Evolutionary conservation across 1,139 yeast species (phyloP).

Genomic region (Scheffersomyces cryptocercus): DNA sequence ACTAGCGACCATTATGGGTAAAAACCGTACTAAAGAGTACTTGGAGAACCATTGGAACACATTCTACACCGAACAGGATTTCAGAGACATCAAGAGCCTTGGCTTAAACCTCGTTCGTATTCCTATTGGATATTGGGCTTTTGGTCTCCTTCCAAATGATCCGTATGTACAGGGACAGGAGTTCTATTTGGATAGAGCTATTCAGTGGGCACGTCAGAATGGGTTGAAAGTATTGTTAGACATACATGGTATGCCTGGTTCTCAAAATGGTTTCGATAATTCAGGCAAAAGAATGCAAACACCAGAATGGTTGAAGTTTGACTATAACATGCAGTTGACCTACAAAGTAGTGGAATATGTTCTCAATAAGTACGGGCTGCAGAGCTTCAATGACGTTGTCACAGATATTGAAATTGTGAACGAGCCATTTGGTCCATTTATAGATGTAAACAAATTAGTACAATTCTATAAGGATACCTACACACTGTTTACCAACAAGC

Average conservation of each 20-base stretch:
- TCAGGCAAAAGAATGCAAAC: constrained; percentile 79
- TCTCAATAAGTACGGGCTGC: constrained; percentile 63
- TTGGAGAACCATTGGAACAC: constrained; percentile 74
- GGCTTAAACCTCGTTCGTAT: constrained; percentile 88
- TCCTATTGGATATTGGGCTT: constrained; percentile 98
- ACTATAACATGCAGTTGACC: constrained; percentile 51
- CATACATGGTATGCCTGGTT: constrained; percentile 93
- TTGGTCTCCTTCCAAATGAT: constrained; percentile 59
- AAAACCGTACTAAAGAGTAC: constrained; percentile 50
- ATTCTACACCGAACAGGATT: constrained; percentile 78
- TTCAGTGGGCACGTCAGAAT: constrained; percentile 68
- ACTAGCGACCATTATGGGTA: constrained; percentile 63
- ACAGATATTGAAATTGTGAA: constrained; percentile 83
- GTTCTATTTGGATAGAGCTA: constrained; percentile 68
- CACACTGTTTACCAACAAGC: constrained; percentile 45
- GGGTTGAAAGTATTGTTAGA: constrained; percentile 85
- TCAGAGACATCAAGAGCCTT: constrained; percentile 54
- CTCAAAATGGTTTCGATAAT: constrained; percentile 95
- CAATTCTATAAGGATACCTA: constrained; percentile 61
- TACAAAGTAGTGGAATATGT: constrained; percentile 49
- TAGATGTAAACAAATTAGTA: constrained; percentile 60
- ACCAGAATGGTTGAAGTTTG: constrained; percentile 47
- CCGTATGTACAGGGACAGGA: constrained; percentile 91
- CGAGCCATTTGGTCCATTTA: constrained; percentile 80
- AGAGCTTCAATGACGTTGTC: constrained; percentile 66